Percentiles rank a stretch among this genome's conserved stretches.
These are phyloP conservation scores for Oryza australiensis DNA, from an alignment of 176 grass and related monocot genomes.

Conservation along the genomic window DNA sequence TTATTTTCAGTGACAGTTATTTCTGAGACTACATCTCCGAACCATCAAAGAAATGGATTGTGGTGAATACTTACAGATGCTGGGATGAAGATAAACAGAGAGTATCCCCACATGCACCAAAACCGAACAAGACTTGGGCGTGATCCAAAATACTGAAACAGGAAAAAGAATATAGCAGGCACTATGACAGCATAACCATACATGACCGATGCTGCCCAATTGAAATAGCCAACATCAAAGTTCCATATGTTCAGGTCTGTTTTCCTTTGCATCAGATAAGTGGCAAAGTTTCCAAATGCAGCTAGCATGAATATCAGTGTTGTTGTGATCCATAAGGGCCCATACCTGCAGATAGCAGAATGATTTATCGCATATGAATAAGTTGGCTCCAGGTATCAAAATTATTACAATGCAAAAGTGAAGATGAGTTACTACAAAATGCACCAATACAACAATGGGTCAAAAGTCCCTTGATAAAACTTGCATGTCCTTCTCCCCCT, in stretches of 20 bases:
- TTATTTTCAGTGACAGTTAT: slow-evolving; percentile 10
- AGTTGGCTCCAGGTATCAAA: background rate
- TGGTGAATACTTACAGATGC: slow-evolving; percentile 65
- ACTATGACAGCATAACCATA: slow-evolving; percentile 80
- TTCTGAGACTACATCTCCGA: background rate
- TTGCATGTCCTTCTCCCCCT: background rate
- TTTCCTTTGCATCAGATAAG: slow-evolving; percentile 78
- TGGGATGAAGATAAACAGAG: slow-evolving; percentile 89
- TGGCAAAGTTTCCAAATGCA: slow-evolving; percentile 79
- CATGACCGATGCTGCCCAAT: slow-evolving; percentile 90
- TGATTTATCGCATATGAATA: slow-evolving; percentile 9
- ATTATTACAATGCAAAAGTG: background rate
- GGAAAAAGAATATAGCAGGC: slow-evolving; percentile 80
- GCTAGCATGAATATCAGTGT: slow-evolving; percentile 88
- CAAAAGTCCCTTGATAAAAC: background rate
- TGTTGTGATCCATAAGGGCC: slow-evolving; percentile 87
- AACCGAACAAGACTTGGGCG: slow-evolving; percentile 68
- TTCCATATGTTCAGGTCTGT: slow-evolving; percentile 63
- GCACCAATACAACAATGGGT: background rate
- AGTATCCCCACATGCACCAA: slow-evolving; percentile 99
- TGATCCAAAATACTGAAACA: slow-evolving; percentile 89
- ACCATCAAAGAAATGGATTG: slow-evolving; percentile 11
- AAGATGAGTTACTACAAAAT: background rate
- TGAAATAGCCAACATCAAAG: slow-evolving; percentile 91
- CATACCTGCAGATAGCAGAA: slow-evolving; percentile 59